These are phyloP conservation scores for Leishmania amazonensis DNA, from an alignment of 208 protist species.

Conservation along the genomic window DNA sequence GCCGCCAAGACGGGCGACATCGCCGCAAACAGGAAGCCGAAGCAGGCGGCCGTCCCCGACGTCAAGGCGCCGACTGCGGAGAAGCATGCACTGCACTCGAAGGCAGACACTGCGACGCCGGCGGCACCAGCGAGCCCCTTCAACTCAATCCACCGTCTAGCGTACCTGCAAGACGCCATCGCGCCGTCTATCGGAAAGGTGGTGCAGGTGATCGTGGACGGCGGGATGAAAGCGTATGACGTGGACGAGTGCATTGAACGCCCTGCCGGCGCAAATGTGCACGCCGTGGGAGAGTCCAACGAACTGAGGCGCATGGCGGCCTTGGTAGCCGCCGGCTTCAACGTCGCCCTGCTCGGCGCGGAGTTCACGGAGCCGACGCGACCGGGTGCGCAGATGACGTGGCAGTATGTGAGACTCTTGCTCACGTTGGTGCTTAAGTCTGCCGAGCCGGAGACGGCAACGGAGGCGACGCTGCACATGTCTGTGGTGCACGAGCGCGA, in stretches of 20 bases:
- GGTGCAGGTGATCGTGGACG: constrained; percentile 41
- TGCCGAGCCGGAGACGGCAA: constrained; percentile 12
- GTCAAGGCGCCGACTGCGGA: neutral
- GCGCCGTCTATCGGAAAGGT: constrained; percentile 27
- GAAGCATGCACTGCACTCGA: constrained; percentile 7
- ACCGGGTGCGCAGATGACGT: constrained; percentile 44
- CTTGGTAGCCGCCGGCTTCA: constrained; percentile 42
- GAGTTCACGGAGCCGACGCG: constrained; percentile 34
- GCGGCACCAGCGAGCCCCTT: constrained; percentile 26
- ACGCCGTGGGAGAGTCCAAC: constrained; percentile 30
- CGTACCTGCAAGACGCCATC: constrained; percentile 37
- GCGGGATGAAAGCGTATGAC: constrained; percentile 45
- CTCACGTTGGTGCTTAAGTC: constrained; percentile 27
- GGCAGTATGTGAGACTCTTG: constrained; percentile 43
- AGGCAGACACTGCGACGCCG: neutral
- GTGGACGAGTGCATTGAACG: constrained; percentile 61
- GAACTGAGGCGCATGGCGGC: constrained; percentile 43
- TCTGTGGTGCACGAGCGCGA: constrained; percentile 43
- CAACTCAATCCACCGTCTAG: constrained; percentile 51
- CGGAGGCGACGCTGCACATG: constrained; percentile 52
- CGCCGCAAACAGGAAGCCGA: too few relatives aligned
- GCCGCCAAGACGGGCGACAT: too few relatives aligned
- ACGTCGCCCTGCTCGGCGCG: constrained; percentile 48
- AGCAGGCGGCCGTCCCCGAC: neutral
- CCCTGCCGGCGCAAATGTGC: constrained; percentile 4